Evolutionary conservation across 2,329 filamentous ascomycete species (phyloP).

Genomic region (Aspergillus sp.): DNA sequence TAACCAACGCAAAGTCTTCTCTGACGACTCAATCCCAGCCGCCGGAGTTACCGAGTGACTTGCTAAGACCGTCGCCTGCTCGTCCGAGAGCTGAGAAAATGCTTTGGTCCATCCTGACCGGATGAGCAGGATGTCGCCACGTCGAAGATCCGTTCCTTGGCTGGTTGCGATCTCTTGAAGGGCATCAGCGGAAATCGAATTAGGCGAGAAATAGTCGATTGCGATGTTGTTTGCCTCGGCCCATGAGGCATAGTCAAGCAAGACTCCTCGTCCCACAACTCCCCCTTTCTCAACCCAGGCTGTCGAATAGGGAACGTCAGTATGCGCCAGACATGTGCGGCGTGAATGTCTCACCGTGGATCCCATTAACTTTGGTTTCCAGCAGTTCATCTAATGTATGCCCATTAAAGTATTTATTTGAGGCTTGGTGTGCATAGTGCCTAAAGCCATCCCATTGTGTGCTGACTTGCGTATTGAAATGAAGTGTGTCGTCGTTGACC

Average conservation of each 20-base stretch:
- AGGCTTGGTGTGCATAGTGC: constrained; percentile 35
- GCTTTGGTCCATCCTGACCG: constrained; percentile 45
- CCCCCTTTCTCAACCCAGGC: constrained; percentile 33
- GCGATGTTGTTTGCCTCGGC: constrained; percentile 30
- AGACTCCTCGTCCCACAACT: constrained; percentile 41
- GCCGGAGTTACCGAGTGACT: constrained; percentile 20
- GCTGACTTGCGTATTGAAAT: constrained; percentile 51
- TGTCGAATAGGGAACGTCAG: constrained; percentile 6
- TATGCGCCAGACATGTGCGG: background rate
- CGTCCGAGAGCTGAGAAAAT: constrained; percentile 32
- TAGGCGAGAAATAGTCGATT: constrained; percentile 35
- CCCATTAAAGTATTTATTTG: constrained; percentile 37
- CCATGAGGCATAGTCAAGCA: constrained; percentile 41
- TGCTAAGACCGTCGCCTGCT: constrained; percentile 32
- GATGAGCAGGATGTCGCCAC: constrained; percentile 51
- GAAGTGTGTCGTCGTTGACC: constrained; percentile 55
- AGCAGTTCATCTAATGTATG: constrained; percentile 33
- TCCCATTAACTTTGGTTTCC: constrained; percentile 31
- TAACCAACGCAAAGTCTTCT: constrained; percentile 47
- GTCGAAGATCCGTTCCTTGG: constrained; percentile 28
- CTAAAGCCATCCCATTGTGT: constrained; percentile 45
- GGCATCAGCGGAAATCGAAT: constrained; percentile 36
- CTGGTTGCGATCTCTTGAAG: constrained; percentile 40
- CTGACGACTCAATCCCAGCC: constrained; percentile 43
- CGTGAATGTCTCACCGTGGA: constrained; percentile 24